Percentiles rank a stretch among this genome's conserved stretches.
phyloP scores from a whole-genome alignment of 129 eudicot species.

The Lactuca saligna region DNA sequence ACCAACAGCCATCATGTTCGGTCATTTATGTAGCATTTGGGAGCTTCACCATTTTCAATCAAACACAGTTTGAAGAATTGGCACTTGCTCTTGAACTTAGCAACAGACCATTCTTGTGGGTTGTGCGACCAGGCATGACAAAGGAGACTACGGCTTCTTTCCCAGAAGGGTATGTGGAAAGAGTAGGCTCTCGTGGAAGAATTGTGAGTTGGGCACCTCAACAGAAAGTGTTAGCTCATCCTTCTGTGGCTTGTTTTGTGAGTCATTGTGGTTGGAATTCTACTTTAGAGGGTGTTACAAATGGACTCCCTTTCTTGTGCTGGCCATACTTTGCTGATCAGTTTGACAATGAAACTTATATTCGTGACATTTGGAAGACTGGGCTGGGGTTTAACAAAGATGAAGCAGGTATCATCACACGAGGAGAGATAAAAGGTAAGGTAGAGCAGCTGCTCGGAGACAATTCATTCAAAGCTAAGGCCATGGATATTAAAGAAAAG shows the following conservation, averaged over 20 bases:
- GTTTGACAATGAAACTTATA: constrained; percentile 40
- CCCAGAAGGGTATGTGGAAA: constrained; percentile 41
- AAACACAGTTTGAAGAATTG: constrained; percentile 49
- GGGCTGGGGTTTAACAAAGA: constrained; percentile 45
- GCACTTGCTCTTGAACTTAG: constrained; percentile 58
- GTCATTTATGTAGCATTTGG: constrained; percentile 61
- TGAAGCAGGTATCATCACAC: constrained; percentile 35
- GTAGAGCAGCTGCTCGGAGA: constrained; percentile 37
- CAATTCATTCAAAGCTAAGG: constrained; percentile 27
- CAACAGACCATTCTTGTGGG: constrained; percentile 56
- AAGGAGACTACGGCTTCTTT: constrained; percentile 7
- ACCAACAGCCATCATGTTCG: constrained; percentile 39
- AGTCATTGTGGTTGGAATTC: constrained; percentile 80
- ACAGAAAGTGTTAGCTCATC: constrained; percentile 46
- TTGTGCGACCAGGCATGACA: constrained; percentile 45
- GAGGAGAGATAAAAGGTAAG: constrained; percentile 40
- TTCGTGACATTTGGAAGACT: constrained; percentile 49
- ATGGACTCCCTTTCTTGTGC: constrained; percentile 57
- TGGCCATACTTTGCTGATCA: constrained; percentile 73
- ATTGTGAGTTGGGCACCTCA: constrained; percentile 67
- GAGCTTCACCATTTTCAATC: constrained; percentile 43
- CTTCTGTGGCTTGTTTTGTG: constrained; percentile 55
- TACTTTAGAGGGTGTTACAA: constrained; percentile 50
- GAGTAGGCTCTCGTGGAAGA: constrained; percentile 36
- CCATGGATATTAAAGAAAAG: constrained; percentile 30